Base-by-base conservation (phyloP, 768 basidiomycete species). In the Asterophora parasitica region DNA sequence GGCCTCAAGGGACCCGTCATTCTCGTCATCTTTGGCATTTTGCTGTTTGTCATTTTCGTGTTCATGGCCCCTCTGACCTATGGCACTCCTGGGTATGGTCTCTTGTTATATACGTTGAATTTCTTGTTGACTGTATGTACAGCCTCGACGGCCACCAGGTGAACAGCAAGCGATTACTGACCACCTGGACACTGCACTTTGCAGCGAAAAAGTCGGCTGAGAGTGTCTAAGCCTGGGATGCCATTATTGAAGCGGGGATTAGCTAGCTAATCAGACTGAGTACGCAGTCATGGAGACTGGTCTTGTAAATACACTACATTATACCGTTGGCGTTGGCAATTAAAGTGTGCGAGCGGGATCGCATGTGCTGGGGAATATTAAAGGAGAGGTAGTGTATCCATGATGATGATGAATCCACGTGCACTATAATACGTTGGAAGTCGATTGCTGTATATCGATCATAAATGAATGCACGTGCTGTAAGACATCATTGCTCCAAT, bases 101-200 rank as follows among this genome's bases (percentile, higher is more conserved):
- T 39, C 28, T 15, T 35, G 26, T 35, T 30, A 23, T 42, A 50
- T 35, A 33, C 39, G 51, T 40, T 38, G 34, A n/a, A n/a, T 15
- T 19, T 26, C 54, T 48, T 41, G 43, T 57, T 62, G 16, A 60
- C 55, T 49, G 33, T 12, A 12, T 58, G 36, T 51, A 20, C 30
- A 95, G 93, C 35, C 73, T 98, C 68, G 82, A 84, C 33, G 90
- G 92, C 15, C 84, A 90, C 23, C 70, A 82, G 60, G 92, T 99
- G 55, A 92, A 92, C 64, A 73, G 80, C 58, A 81, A 89, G 65
- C 79, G 92, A 50, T 65, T 98, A 31, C 69, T 97, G 47, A 81
- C 83, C 20, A 88, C 84, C 48, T 98, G 95, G 95, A 95, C 92
- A 28, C 73, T 98, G 62, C 93, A 97, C 72, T 92, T 92, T 60